Conservation (phyloP, 148 eudicot species). For the Chenopodium suecicum region DNA sequence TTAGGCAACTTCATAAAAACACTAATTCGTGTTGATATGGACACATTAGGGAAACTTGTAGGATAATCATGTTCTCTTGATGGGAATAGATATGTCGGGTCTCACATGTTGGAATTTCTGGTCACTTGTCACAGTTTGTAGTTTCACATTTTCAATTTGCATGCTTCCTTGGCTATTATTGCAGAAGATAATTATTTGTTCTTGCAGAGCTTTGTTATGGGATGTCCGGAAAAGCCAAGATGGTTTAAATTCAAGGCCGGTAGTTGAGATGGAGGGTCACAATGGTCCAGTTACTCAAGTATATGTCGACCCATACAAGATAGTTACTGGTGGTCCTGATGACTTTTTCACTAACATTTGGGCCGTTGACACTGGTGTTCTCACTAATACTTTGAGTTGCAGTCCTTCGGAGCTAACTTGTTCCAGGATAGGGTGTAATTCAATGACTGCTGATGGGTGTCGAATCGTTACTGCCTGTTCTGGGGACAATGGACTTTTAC, state of each 20-base stretch:
- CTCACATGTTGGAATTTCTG: not conserved
- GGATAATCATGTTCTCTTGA: not conserved
- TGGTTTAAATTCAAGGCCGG: constrained; percentile 29
- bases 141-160: not conserved
- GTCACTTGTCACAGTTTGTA: not conserved
- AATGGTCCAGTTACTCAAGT: constrained; percentile 51
- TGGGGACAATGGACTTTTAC: constrained; percentile 33
- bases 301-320: constrained; percentile 63
- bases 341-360: constrained; percentile 48
- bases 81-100: not conserved
- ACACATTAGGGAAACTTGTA: not conserved
- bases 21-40: not conserved
- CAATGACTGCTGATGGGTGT: constrained; percentile 61
- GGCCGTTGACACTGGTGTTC: constrained; percentile 48
- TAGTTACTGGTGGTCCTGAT: constrained; percentile 55
- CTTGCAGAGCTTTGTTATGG: constrained; percentile 69
- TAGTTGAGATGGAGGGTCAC: constrained; percentile 53
- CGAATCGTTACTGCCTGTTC: constrained; percentile 52
- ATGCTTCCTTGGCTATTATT: not conserved
- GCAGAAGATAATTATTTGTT: not conserved
- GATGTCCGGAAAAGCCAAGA: constrained; percentile 57
- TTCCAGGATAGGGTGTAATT: constrained; percentile 38
- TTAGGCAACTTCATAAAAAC: not conserved
- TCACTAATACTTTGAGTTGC: constrained; percentile 44
- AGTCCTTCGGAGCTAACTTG: constrained; percentile 12